A percentile compares a stretch with the other conserved stretches of the same genome.
These are phyloP conservation scores for Trametes gibbosa DNA, from an alignment of 768 basidiomycete genomes.

Conservation along the genomic window DNA sequence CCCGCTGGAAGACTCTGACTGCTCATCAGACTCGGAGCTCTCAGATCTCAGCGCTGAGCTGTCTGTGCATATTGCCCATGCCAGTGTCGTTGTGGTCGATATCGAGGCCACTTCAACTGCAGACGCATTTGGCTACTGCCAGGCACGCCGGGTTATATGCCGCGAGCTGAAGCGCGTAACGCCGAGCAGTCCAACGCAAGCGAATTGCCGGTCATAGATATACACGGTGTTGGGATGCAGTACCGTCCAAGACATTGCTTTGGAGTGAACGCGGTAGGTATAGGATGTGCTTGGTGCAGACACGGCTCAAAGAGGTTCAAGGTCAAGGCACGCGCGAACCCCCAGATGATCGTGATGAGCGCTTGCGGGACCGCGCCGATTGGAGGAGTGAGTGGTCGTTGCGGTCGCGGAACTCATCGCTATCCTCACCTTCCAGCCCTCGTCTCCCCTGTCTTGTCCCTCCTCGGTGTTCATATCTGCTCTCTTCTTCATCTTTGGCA, in stretches of 20 bases:
- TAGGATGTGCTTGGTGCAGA: too few species aligned
- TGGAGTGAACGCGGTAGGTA: too few species aligned
- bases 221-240: too few species aligned
- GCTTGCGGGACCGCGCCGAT: not conserved
- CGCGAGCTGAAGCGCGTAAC: not conserved
- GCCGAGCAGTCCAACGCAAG: not conserved
- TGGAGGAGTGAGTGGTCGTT: constrained; percentile 5
- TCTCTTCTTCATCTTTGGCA: not conserved
- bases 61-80: too few species aligned
- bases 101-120: not conserved
- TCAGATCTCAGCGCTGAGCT: too few species aligned
- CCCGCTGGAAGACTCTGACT: not conserved
- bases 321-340: constrained; percentile 2
- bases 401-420: constrained; percentile 5
- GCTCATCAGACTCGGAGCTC: not conserved
- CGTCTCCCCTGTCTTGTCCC: constrained; percentile 1
- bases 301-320: not conserved
- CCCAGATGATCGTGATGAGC: constrained; percentile 6
- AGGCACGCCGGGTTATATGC: not conserved
- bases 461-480: constrained; percentile 8
- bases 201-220: not conserved
- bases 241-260: not conserved
- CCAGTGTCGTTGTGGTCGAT: not conserved
- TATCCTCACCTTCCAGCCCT: constrained; percentile 7
- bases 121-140: not conserved